phyloP scores from a whole-genome alignment of 1,284 basidiomycete genomes.

The Rhodotorula sp. region DNA sequence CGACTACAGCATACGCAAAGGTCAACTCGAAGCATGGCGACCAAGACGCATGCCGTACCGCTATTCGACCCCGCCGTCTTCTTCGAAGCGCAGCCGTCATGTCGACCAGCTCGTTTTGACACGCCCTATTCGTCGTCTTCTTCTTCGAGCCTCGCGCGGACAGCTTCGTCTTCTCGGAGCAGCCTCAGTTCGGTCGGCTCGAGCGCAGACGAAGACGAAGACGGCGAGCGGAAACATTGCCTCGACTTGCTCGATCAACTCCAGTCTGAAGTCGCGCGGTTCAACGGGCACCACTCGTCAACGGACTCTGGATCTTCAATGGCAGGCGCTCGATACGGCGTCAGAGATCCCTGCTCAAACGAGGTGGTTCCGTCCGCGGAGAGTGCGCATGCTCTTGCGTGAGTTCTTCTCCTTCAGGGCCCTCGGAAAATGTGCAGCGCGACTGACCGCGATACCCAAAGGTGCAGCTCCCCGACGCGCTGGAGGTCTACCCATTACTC shows the following conservation, averaged over 20 bases:
- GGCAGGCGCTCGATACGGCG: too few relatives aligned
- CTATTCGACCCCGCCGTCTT: slow-evolving; percentile 9
- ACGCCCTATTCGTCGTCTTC: slow-evolving; percentile 3
- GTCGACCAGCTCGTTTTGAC: not conserved
- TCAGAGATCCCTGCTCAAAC: too few relatives aligned
- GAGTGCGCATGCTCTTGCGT: too few relatives aligned
- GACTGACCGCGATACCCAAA: too few relatives aligned
- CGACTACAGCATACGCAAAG: not conserved
- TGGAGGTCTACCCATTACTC: too few relatives aligned
- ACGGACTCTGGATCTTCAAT: too few relatives aligned
- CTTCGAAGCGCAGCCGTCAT: not conserved
- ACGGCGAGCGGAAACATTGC: slow-evolving; percentile 3
- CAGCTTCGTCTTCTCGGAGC: not conserved
- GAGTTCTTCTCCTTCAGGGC: too few relatives aligned
- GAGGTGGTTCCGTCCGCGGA: too few relatives aligned
- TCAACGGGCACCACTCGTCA: too few relatives aligned
- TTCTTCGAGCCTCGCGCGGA: not conserved
- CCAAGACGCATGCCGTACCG: not conserved
- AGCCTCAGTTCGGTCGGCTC: slow-evolving; percentile 5
- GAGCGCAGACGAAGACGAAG: slow-evolving; percentile 1
- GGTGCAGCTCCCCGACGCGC: too few relatives aligned
- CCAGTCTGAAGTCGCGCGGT: not conserved
- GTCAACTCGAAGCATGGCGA: not conserved
- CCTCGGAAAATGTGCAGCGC: too few relatives aligned
- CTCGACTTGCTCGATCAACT: slow-evolving; percentile 11